phyloP scores from a whole-genome alignment of 768 basidiomycete species.

The Mycena kentingensis region DNA sequence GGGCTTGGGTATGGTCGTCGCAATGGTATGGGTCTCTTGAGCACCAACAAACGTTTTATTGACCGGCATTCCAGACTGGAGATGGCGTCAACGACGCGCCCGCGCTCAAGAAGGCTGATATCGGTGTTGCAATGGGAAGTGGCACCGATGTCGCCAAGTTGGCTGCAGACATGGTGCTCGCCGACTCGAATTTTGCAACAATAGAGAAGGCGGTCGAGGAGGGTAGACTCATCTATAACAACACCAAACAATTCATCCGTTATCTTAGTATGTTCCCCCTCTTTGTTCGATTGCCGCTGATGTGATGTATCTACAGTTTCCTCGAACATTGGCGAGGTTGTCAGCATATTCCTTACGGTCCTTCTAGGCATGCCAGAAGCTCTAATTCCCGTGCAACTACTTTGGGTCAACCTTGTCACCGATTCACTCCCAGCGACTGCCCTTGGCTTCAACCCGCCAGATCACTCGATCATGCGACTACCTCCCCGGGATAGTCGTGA shows the following conservation, averaged over 20 bases:
- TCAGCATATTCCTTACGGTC: constrained; percentile 97
- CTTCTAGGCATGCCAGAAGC: constrained; percentile 99
- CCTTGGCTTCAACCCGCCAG: constrained; percentile 95
- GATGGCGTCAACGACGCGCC: constrained; percentile 99
- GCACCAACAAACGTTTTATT: not conserved
- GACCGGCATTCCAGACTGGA: constrained; percentile 61
- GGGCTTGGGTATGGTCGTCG: constrained; percentile 88
- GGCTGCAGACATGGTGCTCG: constrained; percentile 97
- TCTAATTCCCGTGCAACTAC: constrained; percentile 93
- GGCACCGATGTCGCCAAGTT: constrained; percentile 98
- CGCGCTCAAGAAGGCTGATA: constrained; percentile 94
- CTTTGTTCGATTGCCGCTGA: constrained; percentile 9
- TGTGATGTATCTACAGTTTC: constrained; percentile 63
- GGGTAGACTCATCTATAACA: constrained; percentile 97
- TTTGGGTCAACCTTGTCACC: constrained; percentile 98
- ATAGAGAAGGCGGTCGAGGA: constrained; percentile 98
- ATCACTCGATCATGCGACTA: constrained; percentile 95
- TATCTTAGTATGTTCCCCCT: constrained; percentile 76
- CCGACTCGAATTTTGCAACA: constrained; percentile 96
- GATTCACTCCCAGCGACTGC: constrained; percentile 96
- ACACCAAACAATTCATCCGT: constrained; percentile 99
- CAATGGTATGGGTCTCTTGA: constrained; percentile 64
- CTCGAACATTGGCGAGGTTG: constrained; percentile 96
- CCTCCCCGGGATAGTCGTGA: constrained; percentile 90
- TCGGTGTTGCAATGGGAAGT: constrained; percentile 98